These are phyloP conservation scores for Gymnopilus junonius DNA, from an alignment of 768 basidiomycete genomes.

Conservation along the genomic window DNA sequence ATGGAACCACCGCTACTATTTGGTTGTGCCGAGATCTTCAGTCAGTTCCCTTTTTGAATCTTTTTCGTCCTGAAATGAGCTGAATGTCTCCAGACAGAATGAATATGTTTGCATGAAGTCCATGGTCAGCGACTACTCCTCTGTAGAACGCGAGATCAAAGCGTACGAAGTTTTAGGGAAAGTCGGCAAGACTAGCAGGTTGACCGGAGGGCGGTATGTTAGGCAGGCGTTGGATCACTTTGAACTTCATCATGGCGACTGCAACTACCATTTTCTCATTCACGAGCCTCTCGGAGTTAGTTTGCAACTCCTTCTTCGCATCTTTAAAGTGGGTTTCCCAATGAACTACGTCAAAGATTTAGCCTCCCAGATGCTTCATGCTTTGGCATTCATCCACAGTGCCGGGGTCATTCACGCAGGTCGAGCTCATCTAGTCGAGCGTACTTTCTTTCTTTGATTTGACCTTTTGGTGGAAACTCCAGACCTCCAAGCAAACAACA, in stretches of 20 bases:
- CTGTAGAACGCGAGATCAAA: conserved; percentile 6
- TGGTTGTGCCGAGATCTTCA: conserved; percentile 32
- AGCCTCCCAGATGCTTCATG: conserved; percentile 11
- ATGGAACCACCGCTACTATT: conserved; percentile 30
- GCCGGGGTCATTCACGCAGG: conserved; percentile 23
- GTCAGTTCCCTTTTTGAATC: not conserved
- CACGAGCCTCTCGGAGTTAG: conserved; percentile 13
- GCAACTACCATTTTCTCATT: conserved; percentile 14
- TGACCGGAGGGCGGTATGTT: conserved; percentile 5
- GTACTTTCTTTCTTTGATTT: too few species aligned
- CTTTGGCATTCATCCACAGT: conserved; percentile 19
- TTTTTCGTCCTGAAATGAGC: too few species aligned
- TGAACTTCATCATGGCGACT: conserved; percentile 3
- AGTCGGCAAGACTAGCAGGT: not conserved
- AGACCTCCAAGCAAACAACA: conserved; percentile 23
- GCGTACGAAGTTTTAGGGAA: conserved; percentile 10
- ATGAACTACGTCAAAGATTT: conserved; percentile 2
- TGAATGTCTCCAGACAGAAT: conserved; percentile 1
- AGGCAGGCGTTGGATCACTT: conserved; percentile 13
- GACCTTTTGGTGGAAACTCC: too few species aligned
- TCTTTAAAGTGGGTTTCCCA: not conserved
- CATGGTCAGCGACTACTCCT: conserved; percentile 12
- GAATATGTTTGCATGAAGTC: conserved; percentile 17
- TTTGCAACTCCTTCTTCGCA: conserved; percentile 7
- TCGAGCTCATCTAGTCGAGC: too few species aligned